phyloP scores from a whole-genome alignment of 179 eudicot genomes.

The Nepenthes alata region DNA sequence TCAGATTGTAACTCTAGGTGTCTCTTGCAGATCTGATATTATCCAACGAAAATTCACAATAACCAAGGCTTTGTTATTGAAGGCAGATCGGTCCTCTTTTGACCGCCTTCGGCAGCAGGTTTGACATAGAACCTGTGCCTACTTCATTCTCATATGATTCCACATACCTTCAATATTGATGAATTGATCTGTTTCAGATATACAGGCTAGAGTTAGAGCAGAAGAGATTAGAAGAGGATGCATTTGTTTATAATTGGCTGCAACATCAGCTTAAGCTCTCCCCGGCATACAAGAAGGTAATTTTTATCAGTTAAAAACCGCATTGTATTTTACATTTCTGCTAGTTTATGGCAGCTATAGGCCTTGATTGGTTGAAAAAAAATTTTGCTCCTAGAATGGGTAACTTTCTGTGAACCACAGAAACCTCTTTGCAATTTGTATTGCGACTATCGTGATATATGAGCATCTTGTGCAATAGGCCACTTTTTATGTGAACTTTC shows the following conservation, averaged over 20 bases:
- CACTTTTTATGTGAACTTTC: no score
- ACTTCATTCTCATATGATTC: neutral
- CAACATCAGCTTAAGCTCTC: conserved; percentile 70
- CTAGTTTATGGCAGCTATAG: neutral
- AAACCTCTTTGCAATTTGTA: no score
- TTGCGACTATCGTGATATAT: no score
- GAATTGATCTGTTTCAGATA: conserved; percentile 26
- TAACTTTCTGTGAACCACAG: no score
- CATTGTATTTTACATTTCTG: neutral
- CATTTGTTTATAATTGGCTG: conserved; percentile 68
- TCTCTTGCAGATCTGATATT: conserved; percentile 37
- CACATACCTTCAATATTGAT: conserved; percentile 1
- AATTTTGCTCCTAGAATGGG: no score
- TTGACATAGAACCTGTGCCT: conserved; percentile 1
- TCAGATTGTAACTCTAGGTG: neutral
- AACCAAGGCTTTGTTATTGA: conserved; percentile 47
- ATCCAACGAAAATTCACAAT: conserved; percentile 56
- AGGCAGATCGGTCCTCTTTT: conserved; percentile 66
- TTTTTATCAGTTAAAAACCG: neutral
- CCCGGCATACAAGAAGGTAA: conserved; percentile 62
- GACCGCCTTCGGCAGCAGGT: conserved; percentile 64
- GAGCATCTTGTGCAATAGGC: no score
- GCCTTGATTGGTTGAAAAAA: neutral
- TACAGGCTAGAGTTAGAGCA: conserved; percentile 63
- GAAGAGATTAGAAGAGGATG: conserved; percentile 65